Base-by-base conservation (phyloP, 768 basidiomycete genomes). In the Rubroboletus satanas region DNA sequence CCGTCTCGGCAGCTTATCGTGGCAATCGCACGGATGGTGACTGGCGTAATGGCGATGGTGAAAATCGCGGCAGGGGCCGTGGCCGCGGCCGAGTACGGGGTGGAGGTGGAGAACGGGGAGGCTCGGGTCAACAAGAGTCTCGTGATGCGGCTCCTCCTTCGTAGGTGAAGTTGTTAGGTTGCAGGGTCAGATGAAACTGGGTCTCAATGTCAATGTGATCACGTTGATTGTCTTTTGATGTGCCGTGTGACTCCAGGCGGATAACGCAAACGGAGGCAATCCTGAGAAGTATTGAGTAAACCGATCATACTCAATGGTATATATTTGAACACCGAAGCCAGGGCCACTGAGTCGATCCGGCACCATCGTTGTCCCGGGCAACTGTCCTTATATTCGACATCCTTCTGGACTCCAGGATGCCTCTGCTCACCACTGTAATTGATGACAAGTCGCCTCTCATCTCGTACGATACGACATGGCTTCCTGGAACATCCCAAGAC, bases 1-100 rank as follows among this genome's bases (percentile, higher is more conserved):
- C 4, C 36, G 28, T 36, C n/a, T 21, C 39, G 55, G 59, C 23
- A 63, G 61, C 28, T 45, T 42, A 59, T 38, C 61, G 65, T 26
- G 58, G 63, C 21, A 59, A 59, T 35, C 65, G 63, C 12, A 42
- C 55, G 7, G 69, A 70, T 52, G 77, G 79, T 29, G 82, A 80
- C 45, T 80, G 77, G 74, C 75, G 81, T 52, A 77, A 76, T 41
- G 75, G 73, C 10, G 77, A 77, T 23, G 59, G 66, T 21, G 72
- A 75, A 56, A 71, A 67, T 57, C 77, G 75, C 0, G 65, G 75
- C 28, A 73, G 76, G 42, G 71, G 75, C 26, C 65, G 78, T 49
- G 74, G 74, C 8, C 71, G 80, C 43, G 77, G 79, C 12, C 75
- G 80, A 31, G 77, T 77, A 21, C 72, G 77, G 43, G 61, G 63